Evolutionary conservation across 116 monocot species (phyloP).

Genomic region (Cymodocea nodosa): DNA sequence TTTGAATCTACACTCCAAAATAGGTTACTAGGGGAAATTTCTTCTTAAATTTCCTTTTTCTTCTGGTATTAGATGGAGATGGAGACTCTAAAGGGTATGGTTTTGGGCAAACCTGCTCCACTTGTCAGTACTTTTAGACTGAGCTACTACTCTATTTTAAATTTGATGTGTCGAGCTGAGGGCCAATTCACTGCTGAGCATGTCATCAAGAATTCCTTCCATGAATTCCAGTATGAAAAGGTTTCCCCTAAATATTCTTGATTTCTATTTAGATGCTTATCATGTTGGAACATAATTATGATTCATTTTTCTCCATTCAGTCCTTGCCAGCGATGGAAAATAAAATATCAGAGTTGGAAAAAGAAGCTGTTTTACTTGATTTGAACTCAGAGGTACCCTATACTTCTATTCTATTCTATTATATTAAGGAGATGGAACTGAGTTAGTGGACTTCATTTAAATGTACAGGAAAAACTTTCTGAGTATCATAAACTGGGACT

Average conservation of each 20-base stretch:
- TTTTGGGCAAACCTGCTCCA: conserved; percentile 95
- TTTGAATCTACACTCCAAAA: too few species aligned
- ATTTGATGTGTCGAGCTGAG: conserved; percentile 91
- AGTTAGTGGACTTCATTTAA: not conserved
- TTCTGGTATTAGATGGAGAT: conserved; percentile 81
- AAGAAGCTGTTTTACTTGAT: conserved; percentile 81
- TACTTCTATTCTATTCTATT: not conserved
- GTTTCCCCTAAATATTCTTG: conserved; percentile 15
- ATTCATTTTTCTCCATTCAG: conserved; percentile 20
- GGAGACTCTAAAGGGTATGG: conserved; percentile 85
- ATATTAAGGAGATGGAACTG: not conserved
- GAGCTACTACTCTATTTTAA: conserved; percentile 95
- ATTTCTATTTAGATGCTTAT: conserved; percentile 1
- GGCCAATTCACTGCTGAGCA: conserved; percentile 99
- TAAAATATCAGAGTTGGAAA: conserved; percentile 66
- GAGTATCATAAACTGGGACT: conserved; percentile 86
- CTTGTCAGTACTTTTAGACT: conserved; percentile 97
- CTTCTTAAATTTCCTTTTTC: not conserved
- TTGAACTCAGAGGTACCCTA: conserved; percentile 68
- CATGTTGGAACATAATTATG: conserved; percentile 1
- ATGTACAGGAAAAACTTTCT: conserved; percentile 56
- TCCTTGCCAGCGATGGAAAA: conserved; percentile 70
- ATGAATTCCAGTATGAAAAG: conserved; percentile 99
- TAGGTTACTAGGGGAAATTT: too few species aligned
- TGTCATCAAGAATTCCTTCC: conserved; percentile 97